These are phyloP conservation scores for Aspergillus persii DNA, from an alignment of 2,329 filamentous ascomycete genomes.

Conservation along the genomic window DNA sequence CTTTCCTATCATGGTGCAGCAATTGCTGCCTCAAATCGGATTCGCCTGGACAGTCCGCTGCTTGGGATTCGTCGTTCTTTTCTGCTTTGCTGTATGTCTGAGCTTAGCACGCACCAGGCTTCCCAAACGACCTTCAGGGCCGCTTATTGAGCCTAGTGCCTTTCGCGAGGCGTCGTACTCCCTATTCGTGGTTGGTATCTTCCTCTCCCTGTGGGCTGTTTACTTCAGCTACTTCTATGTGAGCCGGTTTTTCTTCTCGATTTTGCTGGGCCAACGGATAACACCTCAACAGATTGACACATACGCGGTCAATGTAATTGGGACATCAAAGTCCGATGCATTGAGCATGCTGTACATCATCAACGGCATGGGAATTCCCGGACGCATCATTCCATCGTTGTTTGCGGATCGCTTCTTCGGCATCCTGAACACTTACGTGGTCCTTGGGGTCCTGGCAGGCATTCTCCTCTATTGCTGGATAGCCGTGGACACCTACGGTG, in stretches of 20 bases:
- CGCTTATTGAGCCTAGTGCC: conserved; percentile 51
- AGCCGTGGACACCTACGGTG: too few species aligned
- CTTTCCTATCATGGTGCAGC: conserved; percentile 58
- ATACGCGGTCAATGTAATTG: conserved; percentile 41
- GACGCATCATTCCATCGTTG: conserved; percentile 58
- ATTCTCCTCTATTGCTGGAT: too few species aligned
- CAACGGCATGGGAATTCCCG: conserved; percentile 61
- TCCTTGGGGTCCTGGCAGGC: too few species aligned
- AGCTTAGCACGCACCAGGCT: conserved; percentile 51
- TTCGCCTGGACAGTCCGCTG: conserved; percentile 65
- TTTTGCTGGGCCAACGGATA: too few species aligned
- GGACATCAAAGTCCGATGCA: conserved; percentile 44
- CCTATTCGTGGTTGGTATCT: conserved; percentile 43
- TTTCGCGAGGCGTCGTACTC: conserved; percentile 52
- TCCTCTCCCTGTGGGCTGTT: conserved; percentile 51
- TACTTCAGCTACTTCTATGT: conserved; percentile 54
- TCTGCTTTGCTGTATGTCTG: conserved; percentile 40
- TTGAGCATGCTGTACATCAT: conserved; percentile 63
- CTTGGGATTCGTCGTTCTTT: conserved; percentile 60
- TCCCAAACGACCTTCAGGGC: conserved; percentile 50
- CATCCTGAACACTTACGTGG: conserved; percentile 50
- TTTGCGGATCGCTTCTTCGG: conserved; percentile 59
- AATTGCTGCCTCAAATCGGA: conserved; percentile 59
- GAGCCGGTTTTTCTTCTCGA: too few species aligned
- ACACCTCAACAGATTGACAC: conserved; percentile 29